Base-by-base conservation (phyloP, 768 basidiomycete species). In the Boletellus sp. region DNA sequence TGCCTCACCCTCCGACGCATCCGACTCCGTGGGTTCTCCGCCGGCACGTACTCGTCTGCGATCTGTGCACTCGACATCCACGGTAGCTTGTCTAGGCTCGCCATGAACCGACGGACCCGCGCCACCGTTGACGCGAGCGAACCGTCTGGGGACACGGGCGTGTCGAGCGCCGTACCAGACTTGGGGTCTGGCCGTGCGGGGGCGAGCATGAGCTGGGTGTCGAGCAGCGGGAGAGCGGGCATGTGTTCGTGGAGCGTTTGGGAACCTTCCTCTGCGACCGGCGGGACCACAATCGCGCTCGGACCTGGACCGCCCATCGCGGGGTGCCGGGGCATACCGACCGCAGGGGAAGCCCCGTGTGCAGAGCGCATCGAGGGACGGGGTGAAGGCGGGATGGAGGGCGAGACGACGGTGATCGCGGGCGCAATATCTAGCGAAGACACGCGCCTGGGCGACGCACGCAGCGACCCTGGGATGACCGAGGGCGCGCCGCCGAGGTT, bases 31-130 rank as follows among this genome's bases (percentile, higher is more conserved):
- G 54, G 53, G 2, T 49, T 64, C 32, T 41, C 23, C 2, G 71
- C 70, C 0, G 77, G 77, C 48, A 74, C 64, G 54, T 78, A 78
- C 50, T 73, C 72, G 19, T 67, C 65, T 3, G 76, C 76, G 41
- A 75, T 71, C 33, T 76, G 72, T 3, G 67, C 63, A 0, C 62
- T 56, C 0, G 71, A 64, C 1, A 76, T 56, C 78, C 78, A 79
- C 3, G 78, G 78, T 1, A 79, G 66, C 0, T 55, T 52, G 24
- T 74, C 68, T 13, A 79, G n/a, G 6, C 56, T 57, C 3, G 58
- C 45, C 9, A 74, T 42, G 43, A 78, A 70, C 13, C 67, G 60
- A 6, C 65, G 61, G 17, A 76, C 7, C 4, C 73, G 73, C 5
- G 64, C 50, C 20, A 74, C 17, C 64, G 73, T n/a, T 10, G 66